These are phyloP conservation scores for Phytophthora pinifolia DNA, from an alignment of 352 stramenopile species.

Conservation along the genomic window DNA sequence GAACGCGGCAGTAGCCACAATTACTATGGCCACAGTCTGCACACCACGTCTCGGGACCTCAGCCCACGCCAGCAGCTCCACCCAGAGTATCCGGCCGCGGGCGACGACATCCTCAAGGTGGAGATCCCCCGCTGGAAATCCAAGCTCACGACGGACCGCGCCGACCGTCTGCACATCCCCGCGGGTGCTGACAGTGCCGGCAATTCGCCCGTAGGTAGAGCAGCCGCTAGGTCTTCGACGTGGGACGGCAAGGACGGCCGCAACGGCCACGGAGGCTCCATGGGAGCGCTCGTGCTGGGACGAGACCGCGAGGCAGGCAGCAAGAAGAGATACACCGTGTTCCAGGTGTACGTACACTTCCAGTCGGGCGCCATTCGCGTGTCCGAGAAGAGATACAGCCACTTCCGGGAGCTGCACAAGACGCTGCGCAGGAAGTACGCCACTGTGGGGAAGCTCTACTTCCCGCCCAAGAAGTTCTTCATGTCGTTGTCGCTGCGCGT, in stretches of 20 bases:
- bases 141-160: slow-evolving; percentile 55
- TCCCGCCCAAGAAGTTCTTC: slow-evolving; percentile 88
- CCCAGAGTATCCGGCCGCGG: slow-evolving; percentile 35
- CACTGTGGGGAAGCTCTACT: slow-evolving; percentile 79
- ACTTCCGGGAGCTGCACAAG: slow-evolving; percentile 87
- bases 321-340: slow-evolving; percentile 78
- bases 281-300: slow-evolving; percentile 33
- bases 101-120: slow-evolving; percentile 69
- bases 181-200: slow-evolving; percentile 30
- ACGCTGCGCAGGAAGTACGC: slow-evolving; percentile 76
- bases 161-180: slow-evolving; percentile 33
- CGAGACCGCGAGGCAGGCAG: slow-evolving; percentile 25
- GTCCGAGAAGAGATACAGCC: slow-evolving; percentile 78
- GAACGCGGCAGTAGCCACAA: slow-evolving; percentile 23
- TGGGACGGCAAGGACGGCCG: slow-evolving; percentile 54
- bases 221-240: slow-evolving; percentile 37
- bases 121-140: slow-evolving; percentile 73
- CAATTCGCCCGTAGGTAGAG: slow-evolving; percentile 32
- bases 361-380: slow-evolving; percentile 59
- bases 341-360: slow-evolving; percentile 78
- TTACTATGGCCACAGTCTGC: slow-evolving; percentile 6
- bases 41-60: slow-evolving; percentile 29
- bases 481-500: slow-evolving; percentile 85
- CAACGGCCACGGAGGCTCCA: slow-evolving; percentile 36
- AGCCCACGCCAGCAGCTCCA: slow-evolving; percentile 35